Percentiles rank a stretch among this genome's conserved stretches.
Conservation (phyloP, 2,329 filamentous ascomycete genomes). For the Epichloe baconii region DNA sequence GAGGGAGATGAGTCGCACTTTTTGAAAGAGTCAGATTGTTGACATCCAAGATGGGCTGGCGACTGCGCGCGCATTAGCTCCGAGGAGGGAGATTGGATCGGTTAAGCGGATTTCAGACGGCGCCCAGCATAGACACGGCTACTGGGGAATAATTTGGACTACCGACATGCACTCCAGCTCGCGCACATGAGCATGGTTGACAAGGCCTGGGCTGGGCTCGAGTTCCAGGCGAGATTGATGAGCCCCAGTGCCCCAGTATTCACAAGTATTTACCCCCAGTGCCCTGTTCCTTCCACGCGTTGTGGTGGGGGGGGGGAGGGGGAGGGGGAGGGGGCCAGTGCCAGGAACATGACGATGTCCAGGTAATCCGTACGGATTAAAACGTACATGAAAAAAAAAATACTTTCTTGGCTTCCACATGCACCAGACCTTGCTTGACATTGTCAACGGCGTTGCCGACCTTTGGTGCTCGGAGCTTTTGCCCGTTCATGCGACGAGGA, state of each 20-base stretch:
- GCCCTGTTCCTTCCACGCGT: too few species aligned
- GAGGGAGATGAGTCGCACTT: not conserved
- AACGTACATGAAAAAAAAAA: too few species aligned
- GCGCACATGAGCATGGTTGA: not conserved
- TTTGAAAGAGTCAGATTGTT: not conserved
- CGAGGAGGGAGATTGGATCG: slow-evolving; percentile 5
- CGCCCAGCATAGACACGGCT: slow-evolving; percentile 1
- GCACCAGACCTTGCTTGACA: not conserved
- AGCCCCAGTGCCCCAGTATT: not conserved
- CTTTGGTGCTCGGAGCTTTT: not conserved
- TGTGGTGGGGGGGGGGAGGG: too few species aligned
- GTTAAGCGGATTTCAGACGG: not conserved
- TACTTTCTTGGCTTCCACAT: too few species aligned
- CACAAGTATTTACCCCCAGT: too few species aligned
- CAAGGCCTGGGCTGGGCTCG: not conserved
- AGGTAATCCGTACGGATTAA: too few species aligned
- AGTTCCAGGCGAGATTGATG: not conserved
- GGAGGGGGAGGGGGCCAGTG: not conserved
- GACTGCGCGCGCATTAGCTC: not conserved
- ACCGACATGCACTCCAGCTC: not conserved
- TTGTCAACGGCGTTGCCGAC: not conserved
- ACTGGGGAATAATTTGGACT: not conserved
- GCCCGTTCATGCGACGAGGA: not conserved
- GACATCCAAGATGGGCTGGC: not conserved
- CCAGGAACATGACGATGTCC: not conserved